phyloP scores from a whole-genome alignment of 2,329 filamentous ascomycete species.

The Botrytis byssoidea region DNA sequence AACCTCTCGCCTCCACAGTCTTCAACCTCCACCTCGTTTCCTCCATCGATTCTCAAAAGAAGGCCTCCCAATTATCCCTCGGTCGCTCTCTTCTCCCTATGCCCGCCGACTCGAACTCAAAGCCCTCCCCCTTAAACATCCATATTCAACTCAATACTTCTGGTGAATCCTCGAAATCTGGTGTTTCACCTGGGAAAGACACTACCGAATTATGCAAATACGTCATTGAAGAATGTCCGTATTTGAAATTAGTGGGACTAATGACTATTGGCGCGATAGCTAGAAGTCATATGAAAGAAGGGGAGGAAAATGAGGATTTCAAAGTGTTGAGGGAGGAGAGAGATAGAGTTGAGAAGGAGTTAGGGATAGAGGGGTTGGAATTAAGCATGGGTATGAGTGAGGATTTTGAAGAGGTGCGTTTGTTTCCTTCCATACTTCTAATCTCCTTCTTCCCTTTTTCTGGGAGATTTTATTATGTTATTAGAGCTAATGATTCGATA shows the following conservation, averaged over 20 bases:
- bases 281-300: constrained; percentile 64
- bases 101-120: constrained; percentile 38
- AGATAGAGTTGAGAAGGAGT: constrained; percentile 64
- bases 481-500: constrained; percentile 64
- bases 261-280: constrained; percentile 99
- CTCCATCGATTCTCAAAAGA: constrained; percentile 84
- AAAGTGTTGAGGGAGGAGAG: constrained; percentile 64
- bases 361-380: constrained; percentile 47
- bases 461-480: constrained; percentile 41
- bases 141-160: constrained; percentile 97
- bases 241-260: constrained; percentile 73
- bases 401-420: constrained; percentile 49
- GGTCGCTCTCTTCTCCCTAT: constrained; percentile 60
- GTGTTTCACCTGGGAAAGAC: constrained; percentile 66
- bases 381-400: constrained; percentile 31
- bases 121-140: constrained; percentile 47
- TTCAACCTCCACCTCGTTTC: constrained; percentile 90
- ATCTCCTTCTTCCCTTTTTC: background rate
- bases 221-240: constrained; percentile 68
- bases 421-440: background rate
- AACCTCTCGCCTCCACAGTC: constrained; percentile 75
- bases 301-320: constrained; percentile 93
- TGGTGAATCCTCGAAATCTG: constrained; percentile 81
- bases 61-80: constrained; percentile 77
- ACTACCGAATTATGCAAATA: constrained; percentile 64